Conservation (phyloP, 345 rosid genomes). For the Physaria fendleri region DNA sequence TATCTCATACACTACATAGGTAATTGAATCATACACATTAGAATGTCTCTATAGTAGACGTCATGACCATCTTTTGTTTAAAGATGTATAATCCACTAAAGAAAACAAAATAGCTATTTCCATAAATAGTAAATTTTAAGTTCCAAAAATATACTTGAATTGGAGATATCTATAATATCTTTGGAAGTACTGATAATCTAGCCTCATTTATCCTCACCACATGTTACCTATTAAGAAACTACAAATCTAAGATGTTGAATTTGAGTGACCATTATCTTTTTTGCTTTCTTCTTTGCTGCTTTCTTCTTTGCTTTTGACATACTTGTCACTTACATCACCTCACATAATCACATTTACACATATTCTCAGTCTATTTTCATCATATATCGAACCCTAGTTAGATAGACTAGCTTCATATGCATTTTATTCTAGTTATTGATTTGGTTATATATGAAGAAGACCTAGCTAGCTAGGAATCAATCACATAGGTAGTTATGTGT, state of each 20-base stretch:
- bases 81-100: background rate
- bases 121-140: slow-evolving; percentile 7
- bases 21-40: background rate
- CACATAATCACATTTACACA: slow-evolving; percentile 8
- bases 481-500: slow-evolving; percentile 24
- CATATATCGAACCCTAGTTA: slow-evolving; percentile 7
- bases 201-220: slow-evolving; percentile 19
- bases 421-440: background rate
- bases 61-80: background rate
- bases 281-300: no score
- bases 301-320: slow-evolving; percentile 21
- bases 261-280: slow-evolving; percentile 19
- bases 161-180: slow-evolving; percentile 10
- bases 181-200: slow-evolving; percentile 9
- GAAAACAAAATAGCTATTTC: background rate
- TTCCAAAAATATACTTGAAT: slow-evolving; percentile 9
- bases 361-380: slow-evolving; percentile 6
- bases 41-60: background rate
- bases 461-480: slow-evolving; percentile 15
- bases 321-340: slow-evolving; percentile 27
- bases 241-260: slow-evolving; percentile 12
- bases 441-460: slow-evolving; percentile 4
- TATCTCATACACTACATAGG: background rate
- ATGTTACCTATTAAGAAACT: slow-evolving; percentile 30
- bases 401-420: slow-evolving; percentile 10